Evolutionary conservation across 192 early-diverging fungal species (phyloP).

Genomic region (Borealophlyctis nickersoniae): DNA sequence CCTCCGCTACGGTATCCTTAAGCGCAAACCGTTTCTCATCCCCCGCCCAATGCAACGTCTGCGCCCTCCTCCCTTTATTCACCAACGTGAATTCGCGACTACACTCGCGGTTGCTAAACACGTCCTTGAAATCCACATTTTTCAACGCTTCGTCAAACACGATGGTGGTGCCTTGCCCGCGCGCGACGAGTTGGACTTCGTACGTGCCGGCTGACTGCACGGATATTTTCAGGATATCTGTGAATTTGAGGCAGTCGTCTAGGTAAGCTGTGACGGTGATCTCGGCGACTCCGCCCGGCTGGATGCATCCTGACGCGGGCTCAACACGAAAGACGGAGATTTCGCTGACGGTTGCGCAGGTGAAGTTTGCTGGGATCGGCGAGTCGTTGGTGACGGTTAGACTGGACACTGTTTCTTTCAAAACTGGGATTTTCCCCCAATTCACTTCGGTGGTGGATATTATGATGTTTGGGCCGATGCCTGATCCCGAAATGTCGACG

Average conservation of each 20-base stretch:
- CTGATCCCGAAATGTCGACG: constrained; percentile 45
- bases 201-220: constrained; percentile 36
- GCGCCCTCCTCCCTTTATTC: constrained; percentile 52
- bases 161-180: constrained; percentile 55
- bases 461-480: constrained; percentile 52
- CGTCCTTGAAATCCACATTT: constrained; percentile 48
- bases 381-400: constrained; percentile 50
- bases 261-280: constrained; percentile 49
- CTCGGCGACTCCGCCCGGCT: constrained; percentile 21
- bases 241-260: constrained; percentile 58
- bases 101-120: constrained; percentile 59
- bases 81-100: constrained; percentile 37
- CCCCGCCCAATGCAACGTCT: constrained; percentile 49
- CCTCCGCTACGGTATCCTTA: constrained; percentile 19
- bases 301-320: constrained; percentile 35
- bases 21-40: constrained; percentile 28
- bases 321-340: constrained; percentile 42
- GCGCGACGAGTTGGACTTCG: constrained; percentile 52
- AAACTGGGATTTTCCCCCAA: constrained; percentile 58
- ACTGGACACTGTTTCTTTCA: constrained; percentile 21
- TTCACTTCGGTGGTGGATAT: constrained; percentile 48
- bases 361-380: constrained; percentile 48
- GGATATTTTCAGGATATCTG: constrained; percentile 50
- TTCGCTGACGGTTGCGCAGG: constrained; percentile 42
- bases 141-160: constrained; percentile 45